Base-by-base conservation (phyloP, 1,284 basidiomycete species). In the Tylopilus orsonianus region DNA sequence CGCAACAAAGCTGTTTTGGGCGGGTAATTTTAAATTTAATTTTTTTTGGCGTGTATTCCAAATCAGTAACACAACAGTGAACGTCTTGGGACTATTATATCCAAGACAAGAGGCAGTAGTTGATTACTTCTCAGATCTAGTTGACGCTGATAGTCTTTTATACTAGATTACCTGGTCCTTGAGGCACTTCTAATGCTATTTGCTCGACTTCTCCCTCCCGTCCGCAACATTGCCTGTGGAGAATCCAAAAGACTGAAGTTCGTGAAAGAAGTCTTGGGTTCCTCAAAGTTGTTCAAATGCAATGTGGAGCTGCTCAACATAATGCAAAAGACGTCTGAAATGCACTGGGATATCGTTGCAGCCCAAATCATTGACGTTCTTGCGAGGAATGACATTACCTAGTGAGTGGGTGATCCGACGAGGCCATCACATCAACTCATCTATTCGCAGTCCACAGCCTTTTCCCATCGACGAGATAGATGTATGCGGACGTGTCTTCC, bases 151-250 rank as follows among this genome's bases (percentile, higher is more conserved):
- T 46, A 8, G 33, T 27, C 7, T 35, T 37, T 40, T 23, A 10
- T 24, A 26, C 32, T 45, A 85, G 83, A 80, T 50, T 83, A 75
- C 56, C 64, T 83, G 13, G 71, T 73, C 16, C 62, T 83, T 22
- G 83, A 85, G 57, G 69, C 74, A 18, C 70, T 85, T 8, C 61
- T 85, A 24, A 73, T 77, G 45, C 56, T 86, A 2, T 74, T 85
- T 55, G 81, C 75, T 22, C 73, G 74, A 26, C 60, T 83, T 12
- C 62, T 84, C 20, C 82, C 81, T n/a, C 64, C 75, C 7, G 62
- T 68, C 2, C 66, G 71, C 26, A 58, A 61, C 20, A 63, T 60
- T 8, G 37, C 57, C 16, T 56, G 61, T 8, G 73, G 73, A 27
- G 68, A 61, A 16, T 61, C 62, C 12, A 70, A 69, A 49, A 72